Base-by-base conservation (phyloP, 2,329 filamentous ascomycete genomes). In the Neonectria neomacrospora region DNA sequence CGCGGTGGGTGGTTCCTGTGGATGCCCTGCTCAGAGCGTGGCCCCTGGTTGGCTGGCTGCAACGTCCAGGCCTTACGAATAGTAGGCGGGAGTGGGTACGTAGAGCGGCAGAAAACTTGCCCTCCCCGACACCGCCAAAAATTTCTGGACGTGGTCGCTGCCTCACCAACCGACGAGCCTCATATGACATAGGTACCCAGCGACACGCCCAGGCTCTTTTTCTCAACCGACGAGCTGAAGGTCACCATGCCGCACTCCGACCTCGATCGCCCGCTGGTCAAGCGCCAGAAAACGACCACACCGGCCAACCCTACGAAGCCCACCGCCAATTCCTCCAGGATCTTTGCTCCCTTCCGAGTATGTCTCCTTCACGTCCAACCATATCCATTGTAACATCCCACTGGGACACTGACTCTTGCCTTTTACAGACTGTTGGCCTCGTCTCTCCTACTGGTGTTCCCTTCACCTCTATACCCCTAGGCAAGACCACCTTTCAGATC, bases 401-500 rank as follows among this genome's bases (percentile, higher is more conserved):
- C 10, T 26, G 23, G 12, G 11, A 30, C 54, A 63, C 59, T 56
- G 23, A 51, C 30, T 23, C 1, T 51, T 14, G 18, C 3, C 10
- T 22, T 51, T 23, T 51, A 28, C 76, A 97, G 93, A 97, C 95
- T 50, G 87, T 99, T 68, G 96, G 96, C 16, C 85, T 99, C 32
- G 93, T 99, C 2, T 97, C 96, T 5, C 93, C 96, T 1, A 97
- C 95, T 2, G 81, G 85, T 52, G 93, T 97, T 0, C 95, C 96
- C 0, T 98, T 99, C 75, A 94, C 95, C 2, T 91, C 91, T 6
- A 86, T 96, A 32, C 92, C 95, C 1, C 84, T 97, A 16, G 96
- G 96, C 61, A 97, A 97, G 80, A 95, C 93, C 1, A 97, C 94
- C 3, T 99, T 97, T 76, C 96, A 99, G 78, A 93, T 99, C 78